A percentile compares a stretch with the other conserved stretches of the same genome.
phyloP scores from a whole-genome alignment of 2,329 filamentous ascomycete genomes.

The Diaporthe nobilis region DNA sequence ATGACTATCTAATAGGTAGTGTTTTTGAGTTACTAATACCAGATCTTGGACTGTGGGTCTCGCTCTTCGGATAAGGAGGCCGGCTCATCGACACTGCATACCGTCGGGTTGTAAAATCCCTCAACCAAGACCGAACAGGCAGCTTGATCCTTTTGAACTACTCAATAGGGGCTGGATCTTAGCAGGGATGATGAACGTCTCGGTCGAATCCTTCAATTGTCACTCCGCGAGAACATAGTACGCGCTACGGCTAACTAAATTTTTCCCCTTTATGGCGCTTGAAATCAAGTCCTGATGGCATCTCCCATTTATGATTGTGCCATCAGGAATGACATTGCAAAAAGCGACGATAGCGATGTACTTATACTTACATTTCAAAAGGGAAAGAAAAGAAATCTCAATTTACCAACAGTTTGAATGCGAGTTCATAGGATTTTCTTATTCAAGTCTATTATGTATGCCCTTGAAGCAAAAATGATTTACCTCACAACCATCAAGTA shows the following conservation, averaged over 20 bases:
- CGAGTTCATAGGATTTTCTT: too few relatives aligned
- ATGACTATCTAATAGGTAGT: background rate
- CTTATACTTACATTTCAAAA: too few relatives aligned
- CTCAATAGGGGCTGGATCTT: background rate
- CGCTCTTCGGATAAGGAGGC: background rate
- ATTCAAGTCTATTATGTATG: too few relatives aligned
- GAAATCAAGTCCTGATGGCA: too few relatives aligned
- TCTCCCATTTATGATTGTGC: too few relatives aligned
- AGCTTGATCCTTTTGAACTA: background rate
- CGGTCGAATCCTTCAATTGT: background rate
- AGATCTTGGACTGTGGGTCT: background rate
- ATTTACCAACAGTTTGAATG: too few relatives aligned
- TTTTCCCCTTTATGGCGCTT: background rate
- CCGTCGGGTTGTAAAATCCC: background rate
- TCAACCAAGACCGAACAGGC: background rate
- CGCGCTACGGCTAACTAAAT: background rate
- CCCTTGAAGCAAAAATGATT: too few relatives aligned
- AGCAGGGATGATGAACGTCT: background rate
- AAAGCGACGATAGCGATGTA: too few relatives aligned
- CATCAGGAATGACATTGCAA: too few relatives aligned
- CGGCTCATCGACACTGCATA: background rate
- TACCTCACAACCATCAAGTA: too few relatives aligned
- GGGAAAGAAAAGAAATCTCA: too few relatives aligned
- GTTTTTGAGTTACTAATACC: background rate
- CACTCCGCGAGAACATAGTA: background rate